phyloP scores from a whole-genome alignment of 2,329 filamentous ascomycete genomes.

The Aureobasidium sp. region DNA sequence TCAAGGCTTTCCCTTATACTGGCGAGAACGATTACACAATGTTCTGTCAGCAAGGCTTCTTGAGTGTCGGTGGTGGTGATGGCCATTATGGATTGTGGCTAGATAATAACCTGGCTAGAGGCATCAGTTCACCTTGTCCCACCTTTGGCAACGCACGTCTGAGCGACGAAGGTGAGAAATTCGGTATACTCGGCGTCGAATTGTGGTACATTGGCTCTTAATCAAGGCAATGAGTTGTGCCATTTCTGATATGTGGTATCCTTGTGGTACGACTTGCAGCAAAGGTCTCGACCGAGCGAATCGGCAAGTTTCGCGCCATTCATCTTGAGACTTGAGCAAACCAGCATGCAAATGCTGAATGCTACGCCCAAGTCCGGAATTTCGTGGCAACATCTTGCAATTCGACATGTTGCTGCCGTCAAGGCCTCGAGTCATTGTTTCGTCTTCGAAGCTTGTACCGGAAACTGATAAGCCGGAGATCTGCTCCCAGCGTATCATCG shows the following conservation, averaged over 20 bases:
- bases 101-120: slow-evolving; percentile 74
- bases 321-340: background rate
- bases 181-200: slow-evolving; percentile 84
- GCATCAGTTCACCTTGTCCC: slow-evolving; percentile 74
- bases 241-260: background rate
- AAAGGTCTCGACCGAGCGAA: background rate
- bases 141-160: slow-evolving; percentile 94
- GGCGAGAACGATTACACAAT: slow-evolving; percentile 97
- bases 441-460: too few species aligned
- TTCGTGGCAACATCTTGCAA: background rate
- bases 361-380: background rate
- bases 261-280: background rate
- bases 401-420: background rate
- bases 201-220: slow-evolving; percentile 77
- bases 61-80: slow-evolving; percentile 80
- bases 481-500: background rate
- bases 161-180: slow-evolving; percentile 88
- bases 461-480: background rate
- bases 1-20: slow-evolving; percentile 95
- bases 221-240: background rate
- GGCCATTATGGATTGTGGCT: slow-evolving; percentile 93
- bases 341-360: background rate
- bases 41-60: slow-evolving; percentile 76
- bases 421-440: background rate
- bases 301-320: background rate